Conservation (phyloP, 139 green algal genomes). For the Chlamydomonas applanata region DNA sequence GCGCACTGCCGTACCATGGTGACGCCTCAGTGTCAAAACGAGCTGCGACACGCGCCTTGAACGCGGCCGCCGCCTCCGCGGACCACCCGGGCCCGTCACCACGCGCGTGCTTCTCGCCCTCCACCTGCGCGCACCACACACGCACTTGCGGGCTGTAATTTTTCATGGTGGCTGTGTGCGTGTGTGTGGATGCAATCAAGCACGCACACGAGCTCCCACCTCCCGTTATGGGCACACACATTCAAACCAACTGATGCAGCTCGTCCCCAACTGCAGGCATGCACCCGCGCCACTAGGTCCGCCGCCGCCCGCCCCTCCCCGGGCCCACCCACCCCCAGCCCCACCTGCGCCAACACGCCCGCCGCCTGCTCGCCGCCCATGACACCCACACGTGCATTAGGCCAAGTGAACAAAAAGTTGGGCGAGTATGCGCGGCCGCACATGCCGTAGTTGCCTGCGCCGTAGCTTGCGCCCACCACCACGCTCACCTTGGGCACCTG, state of each 20-base stretch:
- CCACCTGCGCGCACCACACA: slow-evolving; percentile 49
- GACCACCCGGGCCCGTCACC: slow-evolving; percentile 52
- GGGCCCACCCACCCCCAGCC: no score
- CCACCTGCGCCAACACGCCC: slow-evolving; percentile 68
- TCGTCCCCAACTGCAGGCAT: neutral
- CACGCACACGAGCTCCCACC: neutral
- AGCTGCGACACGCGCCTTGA: slow-evolving; percentile 65
- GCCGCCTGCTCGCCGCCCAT: slow-evolving; percentile 91
- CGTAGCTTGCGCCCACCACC: slow-evolving; percentile 84
- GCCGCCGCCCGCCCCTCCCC: no score
- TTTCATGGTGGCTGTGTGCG: no score
- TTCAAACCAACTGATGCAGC: neutral
- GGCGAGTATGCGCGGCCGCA: slow-evolving; percentile 90
- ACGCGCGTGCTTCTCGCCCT: slow-evolving; percentile 73
- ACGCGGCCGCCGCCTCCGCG: slow-evolving; percentile 66
- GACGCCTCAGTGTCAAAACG: slow-evolving; percentile 79
- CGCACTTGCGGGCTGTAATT: no score
- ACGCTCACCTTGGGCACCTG: slow-evolving; percentile 92
- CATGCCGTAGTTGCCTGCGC: slow-evolving; percentile 97
- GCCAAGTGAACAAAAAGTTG: slow-evolving; percentile 94
- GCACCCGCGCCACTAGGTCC: no score
- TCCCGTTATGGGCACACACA: neutral
- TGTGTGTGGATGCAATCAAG: neutral
- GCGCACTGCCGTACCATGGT: slow-evolving; percentile 68
- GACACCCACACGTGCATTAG: slow-evolving; percentile 88